Percentiles rank a stretch among this genome's conserved stretches.
These are phyloP conservation scores for Abelmoschus esculentus DNA, from an alignment of 345 rosid species.

Conservation along the genomic window DNA sequence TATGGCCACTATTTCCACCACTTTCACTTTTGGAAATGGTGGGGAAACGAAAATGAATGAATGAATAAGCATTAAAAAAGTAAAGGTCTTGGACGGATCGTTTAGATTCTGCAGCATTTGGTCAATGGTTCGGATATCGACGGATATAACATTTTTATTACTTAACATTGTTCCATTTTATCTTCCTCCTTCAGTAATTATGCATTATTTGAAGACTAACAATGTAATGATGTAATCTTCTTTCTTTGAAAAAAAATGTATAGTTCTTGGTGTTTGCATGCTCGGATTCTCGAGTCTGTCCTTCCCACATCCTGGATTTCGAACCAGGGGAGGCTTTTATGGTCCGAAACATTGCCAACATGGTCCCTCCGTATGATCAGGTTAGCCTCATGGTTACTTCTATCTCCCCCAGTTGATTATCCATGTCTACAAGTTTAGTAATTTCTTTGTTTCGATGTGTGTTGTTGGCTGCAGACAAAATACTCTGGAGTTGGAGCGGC, in stretches of 20 bases:
- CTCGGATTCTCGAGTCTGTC: conserved; percentile 96
- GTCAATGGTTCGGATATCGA: too few species aligned
- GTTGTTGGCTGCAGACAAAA: conserved; percentile 39
- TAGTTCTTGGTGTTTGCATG: conserved; percentile 97
- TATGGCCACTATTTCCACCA: not conserved
- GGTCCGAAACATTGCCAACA: conserved; percentile 95
- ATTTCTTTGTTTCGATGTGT: not conserved
- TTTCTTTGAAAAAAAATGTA: conserved; percentile 7
- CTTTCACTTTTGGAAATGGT: conserved; percentile 1
- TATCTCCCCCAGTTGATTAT: not conserved
- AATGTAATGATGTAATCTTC: not conserved
- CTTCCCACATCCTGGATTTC: conserved; percentile 79
- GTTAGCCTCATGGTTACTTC: conserved; percentile 19
- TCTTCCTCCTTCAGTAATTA: not conserved
- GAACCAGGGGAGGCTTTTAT: conserved; percentile 96
- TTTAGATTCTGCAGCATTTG: too few species aligned
- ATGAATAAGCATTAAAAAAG: not conserved
- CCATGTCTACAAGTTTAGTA: too few species aligned
- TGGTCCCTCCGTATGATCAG: conserved; percentile 83
- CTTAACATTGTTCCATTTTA: too few species aligned
- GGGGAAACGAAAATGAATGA: not conserved
- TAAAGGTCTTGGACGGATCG: too few species aligned
- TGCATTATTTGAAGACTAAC: not conserved
- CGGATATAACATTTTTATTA: not conserved
- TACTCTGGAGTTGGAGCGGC: conserved; percentile 81